phyloP scores from a whole-genome alignment of 169 alveolate species.

The Cystoisospora suis region DNA sequence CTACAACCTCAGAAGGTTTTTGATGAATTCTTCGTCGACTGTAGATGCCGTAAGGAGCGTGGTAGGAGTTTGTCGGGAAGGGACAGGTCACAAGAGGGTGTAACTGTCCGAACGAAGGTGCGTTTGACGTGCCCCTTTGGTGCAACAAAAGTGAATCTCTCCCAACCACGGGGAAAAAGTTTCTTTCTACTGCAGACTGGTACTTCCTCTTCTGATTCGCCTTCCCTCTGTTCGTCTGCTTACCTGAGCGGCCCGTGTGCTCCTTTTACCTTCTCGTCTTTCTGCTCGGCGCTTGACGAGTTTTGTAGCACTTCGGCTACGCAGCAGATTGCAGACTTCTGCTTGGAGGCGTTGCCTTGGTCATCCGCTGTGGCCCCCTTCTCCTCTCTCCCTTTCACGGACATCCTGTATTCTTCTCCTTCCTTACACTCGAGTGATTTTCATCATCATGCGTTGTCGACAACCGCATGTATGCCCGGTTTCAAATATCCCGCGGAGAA shows the following conservation, averaged over 20 bases:
- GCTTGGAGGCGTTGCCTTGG: slow-evolving; percentile 22
- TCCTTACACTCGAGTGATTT: no score
- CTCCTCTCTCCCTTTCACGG: neutral
- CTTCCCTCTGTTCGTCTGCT: neutral
- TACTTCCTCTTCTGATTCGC: neutral
- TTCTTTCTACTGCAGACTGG: neutral
- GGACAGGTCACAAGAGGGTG: neutral
- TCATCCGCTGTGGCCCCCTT: no score
- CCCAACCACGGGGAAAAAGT: neutral
- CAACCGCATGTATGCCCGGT: no score
- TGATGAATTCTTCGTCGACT: slow-evolving; percentile 1
- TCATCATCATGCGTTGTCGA: no score
- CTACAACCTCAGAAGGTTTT: neutral
- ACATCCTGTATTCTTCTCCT: neutral
- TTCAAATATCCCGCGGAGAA: no score
- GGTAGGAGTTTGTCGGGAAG: neutral
- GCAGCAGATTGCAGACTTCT: neutral
- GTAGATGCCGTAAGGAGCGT: neutral
- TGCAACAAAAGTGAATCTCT: neutral
- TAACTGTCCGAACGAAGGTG: neutral
- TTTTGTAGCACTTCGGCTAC: neutral
- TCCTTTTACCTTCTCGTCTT: neutral
- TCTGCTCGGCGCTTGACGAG: neutral
- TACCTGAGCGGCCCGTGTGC: neutral
- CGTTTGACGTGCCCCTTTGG: slow-evolving; percentile 19